Base-by-base conservation (phyloP, 345 rosid species). In the Trapa bicornis region DNA sequence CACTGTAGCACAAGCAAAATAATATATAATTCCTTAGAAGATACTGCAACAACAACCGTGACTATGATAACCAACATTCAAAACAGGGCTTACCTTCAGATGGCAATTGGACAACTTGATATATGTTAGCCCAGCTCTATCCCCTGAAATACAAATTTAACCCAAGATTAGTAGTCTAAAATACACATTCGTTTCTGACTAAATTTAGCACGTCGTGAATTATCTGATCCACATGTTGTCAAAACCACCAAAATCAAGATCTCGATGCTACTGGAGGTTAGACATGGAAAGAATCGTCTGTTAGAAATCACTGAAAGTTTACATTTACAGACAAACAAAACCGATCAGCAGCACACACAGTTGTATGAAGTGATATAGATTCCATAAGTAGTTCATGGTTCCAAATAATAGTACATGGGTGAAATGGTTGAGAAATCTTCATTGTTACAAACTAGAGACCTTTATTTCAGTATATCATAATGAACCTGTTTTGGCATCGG, bases 81-180 rank as follows among this genome's bases (percentile, higher is more conserved):
- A 47, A 37, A 54, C 42, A 64, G 6, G 3, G 64, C 68, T 60
- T 52, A 80, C 95, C 87, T 86, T 90, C 64, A 88, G 67, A 80
- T 87, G 92, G 76, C 97, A 88, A 65, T 81, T 79, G 2, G 92
- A 86, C 75, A 88, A 74, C 78, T 86, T 90, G 61, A 86, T 72
- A 72, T 85, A 90, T 47, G 84, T 79, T 66, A 84, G 42, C 75
- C 89, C 97, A 42, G 92, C 95, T 71, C 72, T 85, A 73, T 90
- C 97, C 97, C 97, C 92, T 90, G 83, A 72, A 78, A 41, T 15
- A 16, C 17, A 43, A 8, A 42, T 42, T 14, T 29, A 3, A 41
- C 36, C 15, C 3, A 22, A 11, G 1, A 41, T 33, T 10, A 65
- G 53, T 32, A 41, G 50, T 36, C 13, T 33, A 42, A 65, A 2